A percentile compares a stretch with the other conserved stretches of the same genome.
Evolutionary conservation across 2,329 filamentous ascomycete species (phyloP).

Genomic region (Alternaria tenuissima): DNA sequence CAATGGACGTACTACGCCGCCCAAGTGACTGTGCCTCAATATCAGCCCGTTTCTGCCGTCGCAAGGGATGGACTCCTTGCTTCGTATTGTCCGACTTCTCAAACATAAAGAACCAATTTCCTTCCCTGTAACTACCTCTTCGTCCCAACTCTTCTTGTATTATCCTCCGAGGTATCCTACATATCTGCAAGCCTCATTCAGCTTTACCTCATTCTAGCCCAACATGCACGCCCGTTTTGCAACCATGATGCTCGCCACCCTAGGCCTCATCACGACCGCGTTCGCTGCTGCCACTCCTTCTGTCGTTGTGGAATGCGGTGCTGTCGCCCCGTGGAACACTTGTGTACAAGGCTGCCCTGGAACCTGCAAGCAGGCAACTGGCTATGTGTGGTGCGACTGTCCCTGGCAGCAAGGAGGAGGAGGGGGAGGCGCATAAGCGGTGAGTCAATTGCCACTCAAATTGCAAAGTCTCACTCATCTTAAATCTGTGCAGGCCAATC

Average conservation of each 20-base stretch:
- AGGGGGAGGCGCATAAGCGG: neutral
- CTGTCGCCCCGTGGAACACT: neutral
- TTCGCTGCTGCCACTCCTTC: neutral
- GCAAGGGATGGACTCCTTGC: neutral
- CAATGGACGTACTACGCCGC: neutral
- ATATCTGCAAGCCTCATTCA: neutral
- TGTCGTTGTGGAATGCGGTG: neutral
- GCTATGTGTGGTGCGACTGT: neutral
- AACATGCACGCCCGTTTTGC: neutral
- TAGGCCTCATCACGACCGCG: neutral
- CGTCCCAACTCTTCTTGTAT: neutral
- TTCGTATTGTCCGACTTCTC: neutral
- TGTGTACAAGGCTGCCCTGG: neutral
- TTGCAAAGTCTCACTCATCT: neutral
- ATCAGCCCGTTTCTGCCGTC: neutral
- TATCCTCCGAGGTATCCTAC: neutral
- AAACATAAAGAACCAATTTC: neutral
- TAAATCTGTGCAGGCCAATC: neutral
- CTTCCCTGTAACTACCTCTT: neutral
- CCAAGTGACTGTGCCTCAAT: neutral
- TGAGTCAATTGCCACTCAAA: neutral
- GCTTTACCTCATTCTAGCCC: neutral
- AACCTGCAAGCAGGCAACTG: neutral
- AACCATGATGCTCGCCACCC: neutral
- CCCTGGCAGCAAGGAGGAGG: neutral